Conservation (phyloP, 1,284 basidiomycete species). For the Amylostereum chailletii region DNA sequence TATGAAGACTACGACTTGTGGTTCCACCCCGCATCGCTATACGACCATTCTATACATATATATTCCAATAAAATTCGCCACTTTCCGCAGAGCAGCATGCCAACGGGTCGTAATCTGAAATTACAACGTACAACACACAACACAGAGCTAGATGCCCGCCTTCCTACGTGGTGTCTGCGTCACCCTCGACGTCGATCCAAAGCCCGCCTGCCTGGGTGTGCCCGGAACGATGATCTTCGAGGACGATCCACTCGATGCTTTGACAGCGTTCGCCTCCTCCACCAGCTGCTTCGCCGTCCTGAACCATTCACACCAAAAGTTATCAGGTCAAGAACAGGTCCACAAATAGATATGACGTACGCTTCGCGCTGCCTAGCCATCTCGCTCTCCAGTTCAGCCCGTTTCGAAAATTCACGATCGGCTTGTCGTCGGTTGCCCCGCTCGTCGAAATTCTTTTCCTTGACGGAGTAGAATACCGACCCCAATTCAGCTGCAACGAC, state of each 20-base stretch:
- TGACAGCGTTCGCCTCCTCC: slow-evolving; percentile 55
- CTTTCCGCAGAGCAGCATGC: too few relatives aligned
- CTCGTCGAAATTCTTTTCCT: slow-evolving; percentile 92
- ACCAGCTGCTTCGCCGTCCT: slow-evolving; percentile 59
- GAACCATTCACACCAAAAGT: slow-evolving; percentile 8
- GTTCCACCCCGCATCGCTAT: too few relatives aligned
- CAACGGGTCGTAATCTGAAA: too few relatives aligned
- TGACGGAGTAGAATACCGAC: slow-evolving; percentile 91
- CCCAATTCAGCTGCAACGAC: slow-evolving; percentile 69
- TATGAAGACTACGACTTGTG: too few relatives aligned
- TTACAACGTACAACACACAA: too few relatives aligned
- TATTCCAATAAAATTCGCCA: too few relatives aligned
- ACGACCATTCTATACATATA: too few relatives aligned
- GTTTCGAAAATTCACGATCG: slow-evolving; percentile 84
- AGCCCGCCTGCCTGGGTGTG: slow-evolving; percentile 69
- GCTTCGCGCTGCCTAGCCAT: slow-evolving; percentile 83
- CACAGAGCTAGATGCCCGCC: slow-evolving; percentile 16
- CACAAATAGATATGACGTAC: slow-evolving; percentile 37
- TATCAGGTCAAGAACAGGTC: neutral
- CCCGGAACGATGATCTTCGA: slow-evolving; percentile 73
- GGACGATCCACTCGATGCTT: slow-evolving; percentile 47
- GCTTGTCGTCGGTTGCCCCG: slow-evolving; percentile 63
- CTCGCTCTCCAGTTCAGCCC: slow-evolving; percentile 83
- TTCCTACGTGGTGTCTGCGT: slow-evolving; percentile 56
- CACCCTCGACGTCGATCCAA: slow-evolving; percentile 55